Conservation (phyloP, 352 stramenopile genomes). For the Peronospora tabacina region DNA sequence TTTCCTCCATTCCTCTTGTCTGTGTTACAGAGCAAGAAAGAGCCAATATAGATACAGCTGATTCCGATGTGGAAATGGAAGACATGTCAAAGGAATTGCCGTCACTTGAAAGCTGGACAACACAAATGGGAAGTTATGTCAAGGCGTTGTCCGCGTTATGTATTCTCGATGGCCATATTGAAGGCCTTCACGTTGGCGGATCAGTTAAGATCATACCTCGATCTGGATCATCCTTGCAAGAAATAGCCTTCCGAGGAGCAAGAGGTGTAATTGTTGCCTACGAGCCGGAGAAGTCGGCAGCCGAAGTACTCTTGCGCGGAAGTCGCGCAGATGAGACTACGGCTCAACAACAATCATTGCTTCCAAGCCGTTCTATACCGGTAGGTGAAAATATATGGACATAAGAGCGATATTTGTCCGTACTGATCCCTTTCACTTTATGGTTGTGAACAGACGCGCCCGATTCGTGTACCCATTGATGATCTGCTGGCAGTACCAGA, state of each 20-base stretch:
- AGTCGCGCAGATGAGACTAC: constrained; percentile 34
- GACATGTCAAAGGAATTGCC: constrained; percentile 58
- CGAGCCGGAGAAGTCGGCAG: constrained; percentile 72
- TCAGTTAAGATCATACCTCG: constrained; percentile 82
- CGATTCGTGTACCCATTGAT: constrained; percentile 75
- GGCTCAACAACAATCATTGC: constrained; percentile 26
- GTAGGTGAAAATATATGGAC: constrained; percentile 27
- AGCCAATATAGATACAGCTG: constrained; percentile 16
- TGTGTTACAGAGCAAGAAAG: constrained; percentile 35
- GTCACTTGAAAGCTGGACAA: constrained; percentile 43
- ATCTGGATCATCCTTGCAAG: constrained; percentile 56
- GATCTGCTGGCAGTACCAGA: constrained; percentile 73
- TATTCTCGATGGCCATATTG: constrained; percentile 78
- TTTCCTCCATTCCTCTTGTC: constrained; percentile 38
- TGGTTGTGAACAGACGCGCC: constrained; percentile 41
- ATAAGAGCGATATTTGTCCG: neutral
- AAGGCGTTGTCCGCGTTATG: constrained; percentile 70
- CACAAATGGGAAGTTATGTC: constrained; percentile 43
- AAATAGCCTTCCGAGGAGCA: constrained; percentile 67
- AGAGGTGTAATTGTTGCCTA: constrained; percentile 70
- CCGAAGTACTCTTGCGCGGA: constrained; percentile 63
- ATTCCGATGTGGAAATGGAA: constrained; percentile 83
- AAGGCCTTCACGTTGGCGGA: constrained; percentile 67
- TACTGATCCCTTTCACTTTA: constrained; percentile 5
- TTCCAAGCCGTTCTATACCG: constrained; percentile 30